phyloP scores from a whole-genome alignment of 2,329 filamentous ascomycete species.

The Chrysoporthe austroafricana region DNA sequence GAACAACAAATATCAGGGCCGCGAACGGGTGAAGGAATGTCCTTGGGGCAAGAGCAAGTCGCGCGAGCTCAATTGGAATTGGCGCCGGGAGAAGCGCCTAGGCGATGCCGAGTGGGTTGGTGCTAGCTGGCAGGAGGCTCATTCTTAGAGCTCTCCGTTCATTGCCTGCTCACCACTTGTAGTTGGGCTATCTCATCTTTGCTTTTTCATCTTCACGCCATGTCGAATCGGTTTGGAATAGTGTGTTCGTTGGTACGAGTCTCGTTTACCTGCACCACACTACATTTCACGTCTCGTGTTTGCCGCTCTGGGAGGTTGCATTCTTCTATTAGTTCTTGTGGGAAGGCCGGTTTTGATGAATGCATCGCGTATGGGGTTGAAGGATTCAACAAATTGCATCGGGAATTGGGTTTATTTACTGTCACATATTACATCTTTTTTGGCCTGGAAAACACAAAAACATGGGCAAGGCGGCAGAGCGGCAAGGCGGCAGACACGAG shows the following conservation, averaged over 20 bases:
- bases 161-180: conserved; percentile 59
- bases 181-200: conserved; percentile 51
- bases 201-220: conserved; percentile 24
- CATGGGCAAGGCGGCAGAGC: conserved; percentile 31
- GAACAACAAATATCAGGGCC: conserved; percentile 45
- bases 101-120: conserved; percentile 93
- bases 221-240: conserved; percentile 14
- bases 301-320: conserved; percentile 30
- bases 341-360: conserved; percentile 28
- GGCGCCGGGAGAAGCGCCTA: conserved; percentile 66
- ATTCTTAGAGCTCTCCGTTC: conserved; percentile 40
- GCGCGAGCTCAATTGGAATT: conserved; percentile 61
- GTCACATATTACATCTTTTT: conserved; percentile 35
- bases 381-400: conserved; percentile 25
- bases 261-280: conserved; percentile 33
- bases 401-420: conserved; percentile 34
- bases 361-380: conserved; percentile 30
- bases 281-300: conserved; percentile 31
- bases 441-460: conserved; percentile 38
- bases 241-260: conserved; percentile 32
- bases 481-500: conserved; percentile 31
- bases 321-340: conserved; percentile 30
- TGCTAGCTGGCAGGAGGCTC: conserved; percentile 71
- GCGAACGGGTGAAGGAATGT: conserved; percentile 55
- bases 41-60: conserved; percentile 57